Base-by-base conservation (phyloP, 1,284 basidiomycete genomes). In the Rhodotorula glutinis region DNA sequence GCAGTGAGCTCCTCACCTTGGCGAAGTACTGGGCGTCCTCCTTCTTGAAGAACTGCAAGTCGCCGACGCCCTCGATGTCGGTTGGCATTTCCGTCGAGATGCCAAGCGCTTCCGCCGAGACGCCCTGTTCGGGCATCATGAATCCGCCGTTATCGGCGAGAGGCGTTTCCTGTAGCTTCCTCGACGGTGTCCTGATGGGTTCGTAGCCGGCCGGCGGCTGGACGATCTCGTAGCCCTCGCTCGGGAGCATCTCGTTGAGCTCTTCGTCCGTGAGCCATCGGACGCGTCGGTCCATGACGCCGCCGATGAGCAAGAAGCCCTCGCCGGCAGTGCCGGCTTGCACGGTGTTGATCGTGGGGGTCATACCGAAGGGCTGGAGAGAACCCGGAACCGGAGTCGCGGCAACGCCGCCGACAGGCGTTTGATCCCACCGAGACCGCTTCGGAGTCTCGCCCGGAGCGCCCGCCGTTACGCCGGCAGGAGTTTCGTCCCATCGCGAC, bases 11-110 rank as follows among this genome's bases (percentile, higher is more conserved):
- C 96, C 62, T 43, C 33, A 98, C 96, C 80, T 97, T 97, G 65
- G 92, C 89, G 75, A 98, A 98, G 80, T 98, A 98, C 77, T 94
- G 88, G 8, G 94, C 92, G 77, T 99, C 96, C 80, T 99, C 96
- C 1, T 91, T 85, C 80, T 98, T 99, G 86, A 99, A 94, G 82
- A 98, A 98, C 10, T 93, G 92, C 43, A 98, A 85, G 75, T 90
- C 92, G 43, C 96, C 96, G 51, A 98, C 94, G 52, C 96, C 96
- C 51, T 94, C 94, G 73, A 98, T 98, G 79, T 98, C 95, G 2
- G 95, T 98, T n/a, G 95, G 94, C 33, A 98, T 82, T 72, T 96
- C 92, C 7, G 93, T 91, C 30, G 81, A 78, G 67, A 84, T 79
- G 52, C 97, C 90, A 66, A 92, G 91, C 0, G 91, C 90, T 69